phyloP scores from a whole-genome alignment of 78 protist species.

The Reticulomyxa filosa region DNA sequence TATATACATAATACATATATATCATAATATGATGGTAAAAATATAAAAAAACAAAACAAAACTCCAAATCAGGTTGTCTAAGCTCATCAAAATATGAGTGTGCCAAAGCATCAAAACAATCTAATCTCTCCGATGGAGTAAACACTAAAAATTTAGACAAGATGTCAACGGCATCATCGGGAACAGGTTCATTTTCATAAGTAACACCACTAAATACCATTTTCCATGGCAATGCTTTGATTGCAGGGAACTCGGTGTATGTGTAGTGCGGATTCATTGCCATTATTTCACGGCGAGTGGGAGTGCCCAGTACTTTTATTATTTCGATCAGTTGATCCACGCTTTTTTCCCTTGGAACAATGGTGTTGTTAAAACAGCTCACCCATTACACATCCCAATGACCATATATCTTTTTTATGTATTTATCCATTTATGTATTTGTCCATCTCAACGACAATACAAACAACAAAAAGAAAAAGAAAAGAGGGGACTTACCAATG shows the following conservation, averaged over 20 bases:
- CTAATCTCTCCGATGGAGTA: not conserved
- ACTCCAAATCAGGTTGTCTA: no score
- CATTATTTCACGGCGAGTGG: constrained; percentile 30
- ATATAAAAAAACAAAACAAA: no score
- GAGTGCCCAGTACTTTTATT: constrained; percentile 61
- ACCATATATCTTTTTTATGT: constrained; percentile 34
- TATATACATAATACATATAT: no score
- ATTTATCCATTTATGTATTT: not conserved
- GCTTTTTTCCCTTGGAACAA: constrained; percentile 75
- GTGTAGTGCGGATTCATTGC: constrained; percentile 42
- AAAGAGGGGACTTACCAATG: no score
- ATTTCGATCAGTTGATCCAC: constrained; percentile 94
- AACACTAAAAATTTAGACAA: not conserved
- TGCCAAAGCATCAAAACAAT: not conserved
- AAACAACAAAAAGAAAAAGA: no score
- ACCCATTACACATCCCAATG: constrained; percentile 77
- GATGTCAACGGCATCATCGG: not conserved
- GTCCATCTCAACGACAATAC: not conserved
- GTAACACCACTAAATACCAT: no score
- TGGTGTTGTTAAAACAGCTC: constrained; percentile 75
- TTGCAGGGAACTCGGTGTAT: constrained; percentile 28
- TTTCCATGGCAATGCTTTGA: constrained; percentile 27
- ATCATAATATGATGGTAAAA: no score
- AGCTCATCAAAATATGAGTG: no score
- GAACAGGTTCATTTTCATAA: no score